A percentile compares a stretch with the other conserved stretches of the same genome.
Conservation (phyloP, 192 early-diverging fungal species). For the Coemansia sp. region DNA sequence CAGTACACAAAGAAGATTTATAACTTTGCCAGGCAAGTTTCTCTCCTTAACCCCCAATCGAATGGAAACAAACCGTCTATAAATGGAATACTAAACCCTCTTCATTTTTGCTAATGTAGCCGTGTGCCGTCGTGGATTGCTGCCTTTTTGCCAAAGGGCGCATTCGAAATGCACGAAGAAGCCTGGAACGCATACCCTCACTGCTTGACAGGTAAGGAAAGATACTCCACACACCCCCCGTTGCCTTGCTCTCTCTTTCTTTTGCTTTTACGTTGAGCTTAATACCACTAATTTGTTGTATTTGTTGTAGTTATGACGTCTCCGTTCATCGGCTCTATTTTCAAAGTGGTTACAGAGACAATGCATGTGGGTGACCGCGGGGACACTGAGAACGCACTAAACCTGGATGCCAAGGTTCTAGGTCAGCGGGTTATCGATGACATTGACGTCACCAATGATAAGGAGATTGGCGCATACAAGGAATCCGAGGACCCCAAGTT, state of each 20-base stretch:
- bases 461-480: conserved; percentile 57
- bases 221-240: neutral
- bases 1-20: conserved; percentile 82
- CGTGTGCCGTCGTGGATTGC: conserved; percentile 63
- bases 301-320: conserved; percentile 56
- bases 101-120: conserved; percentile 27
- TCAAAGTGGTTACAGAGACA: conserved; percentile 72
- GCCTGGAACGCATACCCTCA: conserved; percentile 85
- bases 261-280: neutral
- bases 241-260: neutral
- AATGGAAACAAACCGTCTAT: too few relatives aligned
- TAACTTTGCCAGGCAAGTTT: conserved; percentile 52
- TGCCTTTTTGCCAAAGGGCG: conserved; percentile 60
- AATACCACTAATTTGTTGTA: too few relatives aligned
- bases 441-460: conserved; percentile 70
- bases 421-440: conserved; percentile 63
- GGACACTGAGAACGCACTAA: conserved; percentile 65
- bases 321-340: conserved; percentile 69
- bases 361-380: conserved; percentile 72
- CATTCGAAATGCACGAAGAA: conserved; percentile 71
- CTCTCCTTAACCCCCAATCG: too few relatives aligned
- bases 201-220: conserved; percentile 52
- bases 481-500: conserved; percentile 64
- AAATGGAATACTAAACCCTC: neutral
- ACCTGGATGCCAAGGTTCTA: conserved; percentile 44